These are phyloP conservation scores for Dactylella cylindrospora DNA, from an alignment of 2,329 filamentous ascomycete genomes.

Conservation along the genomic window DNA sequence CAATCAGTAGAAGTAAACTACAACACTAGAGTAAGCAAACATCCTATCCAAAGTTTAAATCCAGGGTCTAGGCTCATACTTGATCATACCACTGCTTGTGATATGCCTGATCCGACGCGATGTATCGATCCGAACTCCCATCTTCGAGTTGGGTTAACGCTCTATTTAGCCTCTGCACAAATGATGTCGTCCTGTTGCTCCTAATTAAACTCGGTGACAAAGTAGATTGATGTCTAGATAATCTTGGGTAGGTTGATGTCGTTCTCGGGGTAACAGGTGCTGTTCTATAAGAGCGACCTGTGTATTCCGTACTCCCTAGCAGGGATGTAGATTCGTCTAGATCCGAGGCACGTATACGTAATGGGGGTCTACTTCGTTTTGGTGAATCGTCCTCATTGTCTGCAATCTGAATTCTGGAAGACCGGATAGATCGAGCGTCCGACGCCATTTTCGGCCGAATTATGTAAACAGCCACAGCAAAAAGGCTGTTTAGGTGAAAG, in stretches of 20 bases:
- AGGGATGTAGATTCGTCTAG: slow-evolving; percentile 57
- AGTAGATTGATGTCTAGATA: slow-evolving; percentile 50
- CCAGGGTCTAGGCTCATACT: slow-evolving; percentile 42
- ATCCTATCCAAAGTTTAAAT: neutral
- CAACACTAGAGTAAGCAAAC: slow-evolving; percentile 13
- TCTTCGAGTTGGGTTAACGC: slow-evolving; percentile 62
- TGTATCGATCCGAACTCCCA: slow-evolving; percentile 51
- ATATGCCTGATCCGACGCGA: slow-evolving; percentile 74
- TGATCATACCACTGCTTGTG: slow-evolving; percentile 81
- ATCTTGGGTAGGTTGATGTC: slow-evolving; percentile 48
- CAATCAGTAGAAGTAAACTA: slow-evolving; percentile 61
- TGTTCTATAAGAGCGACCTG: slow-evolving; percentile 53
- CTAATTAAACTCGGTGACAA: slow-evolving; percentile 50
- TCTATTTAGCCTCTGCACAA: slow-evolving; percentile 61
- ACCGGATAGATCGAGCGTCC: slow-evolving; percentile 32
- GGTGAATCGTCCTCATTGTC: slow-evolving; percentile 17
- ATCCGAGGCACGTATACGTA: slow-evolving; percentile 46
- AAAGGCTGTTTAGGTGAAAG: slow-evolving; percentile 3
- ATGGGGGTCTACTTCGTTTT: slow-evolving; percentile 30
- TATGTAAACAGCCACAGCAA: neutral
- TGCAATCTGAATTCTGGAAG: slow-evolving; percentile 18
- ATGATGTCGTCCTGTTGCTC: slow-evolving; percentile 58
- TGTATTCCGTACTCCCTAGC: slow-evolving; percentile 51
- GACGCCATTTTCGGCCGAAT: slow-evolving; percentile 12
- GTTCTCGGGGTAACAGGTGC: slow-evolving; percentile 54